A percentile compares a stretch with the other conserved stretches of the same genome.
These are phyloP conservation scores for Pontederia crassipes DNA, from an alignment of 176 grass and related monocot species.

Conservation along the genomic window DNA sequence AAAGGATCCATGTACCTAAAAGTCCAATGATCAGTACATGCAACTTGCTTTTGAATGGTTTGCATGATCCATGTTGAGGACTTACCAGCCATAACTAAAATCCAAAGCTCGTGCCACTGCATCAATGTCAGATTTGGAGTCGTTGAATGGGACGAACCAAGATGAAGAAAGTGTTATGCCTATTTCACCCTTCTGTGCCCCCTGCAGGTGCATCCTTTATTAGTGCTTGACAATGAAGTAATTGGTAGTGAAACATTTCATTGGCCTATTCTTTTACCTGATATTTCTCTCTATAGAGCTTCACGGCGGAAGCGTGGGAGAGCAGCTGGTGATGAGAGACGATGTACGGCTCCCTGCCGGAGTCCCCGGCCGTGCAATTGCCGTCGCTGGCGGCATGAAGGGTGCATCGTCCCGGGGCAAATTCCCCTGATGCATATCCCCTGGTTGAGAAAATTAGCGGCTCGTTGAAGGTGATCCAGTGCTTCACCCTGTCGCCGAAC, in stretches of 20 bases:
- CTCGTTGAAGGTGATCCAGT: conserved; percentile 67
- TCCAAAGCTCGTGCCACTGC: conserved; percentile 48
- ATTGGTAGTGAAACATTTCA: too few relatives aligned
- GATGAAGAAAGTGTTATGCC: conserved; percentile 37
- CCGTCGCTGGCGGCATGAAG: conserved; percentile 5
- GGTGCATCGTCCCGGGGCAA: conserved; percentile 41
- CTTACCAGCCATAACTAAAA: conserved; percentile 65
- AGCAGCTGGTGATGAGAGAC: conserved; percentile 41
- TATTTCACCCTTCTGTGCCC: conserved; percentile 42
- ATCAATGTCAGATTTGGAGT: conserved; percentile 15
- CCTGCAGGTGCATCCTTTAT: conserved; percentile 2
- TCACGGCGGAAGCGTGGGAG: conserved; percentile 41
- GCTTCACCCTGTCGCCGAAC: conserved; percentile 73
- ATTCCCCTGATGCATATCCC: conserved; percentile 29
- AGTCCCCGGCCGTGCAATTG: conserved; percentile 36
- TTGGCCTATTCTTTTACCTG: conserved; percentile 2
- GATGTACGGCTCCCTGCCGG: conserved; percentile 48
- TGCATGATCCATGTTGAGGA: neutral
- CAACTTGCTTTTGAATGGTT: neutral
- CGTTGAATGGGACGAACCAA: conserved; percentile 53
- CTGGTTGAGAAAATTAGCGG: conserved; percentile 16
- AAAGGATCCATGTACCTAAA: conserved; percentile 56
- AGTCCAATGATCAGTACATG: neutral
- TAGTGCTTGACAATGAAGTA: too few relatives aligned
- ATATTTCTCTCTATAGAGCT: conserved; percentile 38